Conservation (phyloP, 2,329 filamentous ascomycete genomes). For the Sporothrix variecibatus region DNA sequence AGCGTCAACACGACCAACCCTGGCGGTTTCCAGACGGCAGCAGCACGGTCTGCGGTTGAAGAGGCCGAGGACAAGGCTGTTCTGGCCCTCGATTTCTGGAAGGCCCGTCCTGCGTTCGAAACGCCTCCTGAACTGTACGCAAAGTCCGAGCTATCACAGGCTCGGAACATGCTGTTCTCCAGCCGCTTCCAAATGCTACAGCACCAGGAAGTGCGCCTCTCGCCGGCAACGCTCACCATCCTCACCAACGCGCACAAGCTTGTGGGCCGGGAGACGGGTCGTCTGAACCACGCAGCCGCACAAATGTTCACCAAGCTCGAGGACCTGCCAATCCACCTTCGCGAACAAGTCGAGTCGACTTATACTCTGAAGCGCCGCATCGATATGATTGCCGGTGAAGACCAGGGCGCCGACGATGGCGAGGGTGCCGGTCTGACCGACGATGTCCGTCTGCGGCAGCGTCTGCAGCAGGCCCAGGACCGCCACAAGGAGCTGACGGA, state of each 20-base stretch:
- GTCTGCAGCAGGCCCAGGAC: constrained; percentile 56
- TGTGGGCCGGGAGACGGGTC: constrained; percentile 68
- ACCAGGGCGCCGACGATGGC: constrained; percentile 37
- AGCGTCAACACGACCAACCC: not conserved
- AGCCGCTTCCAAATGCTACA: constrained; percentile 61
- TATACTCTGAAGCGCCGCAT: constrained; percentile 67
- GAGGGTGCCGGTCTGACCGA: constrained; percentile 46
- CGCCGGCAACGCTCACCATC: constrained; percentile 68
- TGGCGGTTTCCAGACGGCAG: constrained; percentile 33
- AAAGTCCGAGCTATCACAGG: constrained; percentile 46
- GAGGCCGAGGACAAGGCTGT: constrained; percentile 45
- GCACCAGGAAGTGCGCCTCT: constrained; percentile 68
- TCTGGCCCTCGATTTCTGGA: constrained; percentile 54
- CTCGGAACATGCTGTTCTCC: constrained; percentile 52
- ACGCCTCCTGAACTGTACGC: constrained; percentile 30
- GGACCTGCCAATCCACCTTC: constrained; percentile 66
- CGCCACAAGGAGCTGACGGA: constrained; percentile 59
- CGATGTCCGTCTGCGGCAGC: constrained; percentile 59
- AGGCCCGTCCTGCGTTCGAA: constrained; percentile 42
- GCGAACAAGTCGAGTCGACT: constrained; percentile 66
- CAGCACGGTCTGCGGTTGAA: constrained; percentile 36
- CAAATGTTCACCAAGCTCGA: constrained; percentile 73
- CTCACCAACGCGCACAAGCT: constrained; percentile 73
- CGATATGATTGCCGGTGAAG: constrained; percentile 64
- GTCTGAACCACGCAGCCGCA: constrained; percentile 67